These are phyloP conservation scores for Botrytis paeoniae DNA, from an alignment of 2,329 filamentous ascomycete genomes.

Conservation along the genomic window DNA sequence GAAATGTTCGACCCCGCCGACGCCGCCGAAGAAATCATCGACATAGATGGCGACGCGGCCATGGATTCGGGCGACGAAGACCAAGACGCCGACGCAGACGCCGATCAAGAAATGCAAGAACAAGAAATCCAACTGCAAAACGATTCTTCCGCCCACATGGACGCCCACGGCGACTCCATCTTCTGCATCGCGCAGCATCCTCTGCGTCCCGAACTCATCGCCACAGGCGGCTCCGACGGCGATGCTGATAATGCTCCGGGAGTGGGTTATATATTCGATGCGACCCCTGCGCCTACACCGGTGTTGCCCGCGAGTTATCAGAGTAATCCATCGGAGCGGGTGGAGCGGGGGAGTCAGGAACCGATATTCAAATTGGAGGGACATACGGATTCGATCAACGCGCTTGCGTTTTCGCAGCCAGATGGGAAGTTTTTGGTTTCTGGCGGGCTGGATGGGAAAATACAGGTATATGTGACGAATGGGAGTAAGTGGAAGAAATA, in stretches of 20 bases:
- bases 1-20: conserved; percentile 76
- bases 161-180: conserved; percentile 83
- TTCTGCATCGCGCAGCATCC: conserved; percentile 96
- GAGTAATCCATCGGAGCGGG: conserved; percentile 57
- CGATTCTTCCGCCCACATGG: conserved; percentile 91
- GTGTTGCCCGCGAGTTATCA: conserved; percentile 76
- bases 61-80: conserved; percentile 71
- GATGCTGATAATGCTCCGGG: conserved; percentile 62
- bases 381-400: conserved; percentile 87
- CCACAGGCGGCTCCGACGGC: conserved; percentile 75
- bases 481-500: conserved; percentile 62
- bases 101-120: conserved; percentile 56
- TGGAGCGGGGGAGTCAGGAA: conserved; percentile 58
- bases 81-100: conserved; percentile 52
- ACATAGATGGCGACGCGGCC: conserved; percentile 63
- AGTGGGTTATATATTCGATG: conserved; percentile 82
- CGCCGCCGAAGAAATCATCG: conserved; percentile 69
- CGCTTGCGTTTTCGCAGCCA: conserved; percentile 79
- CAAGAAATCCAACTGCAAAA: conserved; percentile 76
- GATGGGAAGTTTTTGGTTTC: conserved; percentile 81
- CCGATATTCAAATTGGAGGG: conserved; percentile 76
- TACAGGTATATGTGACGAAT: conserved; percentile 58
- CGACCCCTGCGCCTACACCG: conserved; percentile 60
- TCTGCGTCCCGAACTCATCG: conserved; percentile 69
- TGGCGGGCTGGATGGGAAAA: conserved; percentile 79